A percentile compares a stretch with the other conserved stretches of the same genome.
Conservation (phyloP, 1,139 yeast genomes). For the Meyerozyma carpophila region DNA sequence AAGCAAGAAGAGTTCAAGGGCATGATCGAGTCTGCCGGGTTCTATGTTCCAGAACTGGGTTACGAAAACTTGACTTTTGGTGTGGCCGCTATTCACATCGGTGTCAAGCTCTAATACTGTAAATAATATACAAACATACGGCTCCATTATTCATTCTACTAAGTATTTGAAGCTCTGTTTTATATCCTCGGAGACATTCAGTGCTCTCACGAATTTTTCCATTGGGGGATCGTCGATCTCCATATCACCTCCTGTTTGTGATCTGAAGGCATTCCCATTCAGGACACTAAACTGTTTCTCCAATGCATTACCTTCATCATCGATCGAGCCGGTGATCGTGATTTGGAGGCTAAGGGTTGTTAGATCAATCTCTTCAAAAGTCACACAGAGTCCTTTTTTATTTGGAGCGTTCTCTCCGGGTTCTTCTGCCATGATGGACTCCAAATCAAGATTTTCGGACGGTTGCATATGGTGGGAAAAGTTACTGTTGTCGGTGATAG, state of each 20-base stretch:
- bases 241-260: slow-evolving; percentile 13
- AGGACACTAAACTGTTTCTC: not conserved
- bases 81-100: slow-evolving; percentile 92
- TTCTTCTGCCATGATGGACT: slow-evolving; percentile 16
- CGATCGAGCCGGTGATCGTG: slow-evolving; percentile 28
- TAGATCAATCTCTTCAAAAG: slow-evolving; percentile 8
- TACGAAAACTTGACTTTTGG: slow-evolving; percentile 96
- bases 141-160: not conserved
- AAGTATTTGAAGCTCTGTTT: slow-evolving; percentile 13
- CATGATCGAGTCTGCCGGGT: slow-evolving; percentile 95
- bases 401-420: slow-evolving; percentile 4
- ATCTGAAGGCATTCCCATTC: not conserved
- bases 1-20: slow-evolving; percentile 82
- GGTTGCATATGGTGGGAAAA: slow-evolving; percentile 16
- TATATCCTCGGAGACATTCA: slow-evolving; percentile 32
- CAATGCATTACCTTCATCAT: slow-evolving; percentile 1
- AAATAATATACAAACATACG: slow-evolving; percentile 1
- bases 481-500: slow-evolving; percentile 18
- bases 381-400: slow-evolving; percentile 3
- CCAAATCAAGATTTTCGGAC: slow-evolving; percentile 16
- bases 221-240: slow-evolving; percentile 15
- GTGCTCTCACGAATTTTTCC: slow-evolving; percentile 18
- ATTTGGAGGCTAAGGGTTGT: slow-evolving; percentile 15
- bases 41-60: slow-evolving; percentile 79
- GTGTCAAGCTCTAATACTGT: slow-evolving; percentile 59